Conservation (phyloP, 1,139 yeast species). For the Hanseniaspora uvarum region DNA sequence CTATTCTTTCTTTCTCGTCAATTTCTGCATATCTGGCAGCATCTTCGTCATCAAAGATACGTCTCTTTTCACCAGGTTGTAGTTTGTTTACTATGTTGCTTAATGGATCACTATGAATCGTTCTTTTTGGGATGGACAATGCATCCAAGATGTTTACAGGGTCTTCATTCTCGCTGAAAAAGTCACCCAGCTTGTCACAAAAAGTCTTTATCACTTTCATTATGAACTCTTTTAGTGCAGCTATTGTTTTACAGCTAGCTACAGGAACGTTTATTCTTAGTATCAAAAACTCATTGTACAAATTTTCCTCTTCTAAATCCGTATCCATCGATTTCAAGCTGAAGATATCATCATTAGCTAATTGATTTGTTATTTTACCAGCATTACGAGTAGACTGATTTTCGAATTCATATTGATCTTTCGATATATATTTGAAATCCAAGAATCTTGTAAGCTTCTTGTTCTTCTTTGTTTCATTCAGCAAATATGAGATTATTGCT, state of each 20-base stretch:
- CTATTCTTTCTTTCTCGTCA: constrained; percentile 13
- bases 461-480: not conserved
- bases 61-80: constrained; percentile 18
- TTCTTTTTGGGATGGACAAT: constrained; percentile 41
- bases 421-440: constrained; percentile 16
- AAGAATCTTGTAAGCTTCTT: not conserved
- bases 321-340: constrained; percentile 7
- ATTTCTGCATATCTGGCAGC: constrained; percentile 5
- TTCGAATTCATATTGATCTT: constrained; percentile 18
- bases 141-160: not conserved
- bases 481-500: not conserved
- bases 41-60: constrained; percentile 9
- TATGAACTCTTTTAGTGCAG: constrained; percentile 10
- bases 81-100: constrained; percentile 37
- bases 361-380: constrained; percentile 10
- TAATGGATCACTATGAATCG: constrained; percentile 41
- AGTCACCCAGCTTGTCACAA: not conserved
- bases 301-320: constrained; percentile 14
- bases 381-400: constrained; percentile 13
- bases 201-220: constrained; percentile 1
- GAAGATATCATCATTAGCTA: constrained; percentile 16
- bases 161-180: not conserved
- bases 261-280: constrained; percentile 9
- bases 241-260: constrained; percentile 1
- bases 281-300: constrained; percentile 10